Evolutionary conservation across 108 stramenopile genomes (phyloP).

Genomic region (Nannochloropsis salina): DNA sequence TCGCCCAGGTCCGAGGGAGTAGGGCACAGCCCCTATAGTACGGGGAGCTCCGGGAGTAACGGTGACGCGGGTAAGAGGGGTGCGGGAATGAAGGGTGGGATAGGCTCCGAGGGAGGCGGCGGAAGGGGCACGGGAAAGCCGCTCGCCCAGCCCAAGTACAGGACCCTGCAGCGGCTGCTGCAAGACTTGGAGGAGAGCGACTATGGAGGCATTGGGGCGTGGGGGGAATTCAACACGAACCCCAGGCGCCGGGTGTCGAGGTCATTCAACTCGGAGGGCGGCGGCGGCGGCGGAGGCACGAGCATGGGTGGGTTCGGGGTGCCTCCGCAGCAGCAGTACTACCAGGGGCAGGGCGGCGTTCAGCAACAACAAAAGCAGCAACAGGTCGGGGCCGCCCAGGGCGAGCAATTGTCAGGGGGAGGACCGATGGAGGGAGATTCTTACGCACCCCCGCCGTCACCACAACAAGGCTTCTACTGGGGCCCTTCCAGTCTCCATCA

Average conservation of each 20-base stretch:
- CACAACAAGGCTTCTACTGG: background rate
- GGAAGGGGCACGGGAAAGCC: background rate
- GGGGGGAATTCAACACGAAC: background rate
- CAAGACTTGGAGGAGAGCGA: slow-evolving; percentile 15
- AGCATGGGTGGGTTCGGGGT: background rate
- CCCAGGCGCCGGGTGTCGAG: background rate
- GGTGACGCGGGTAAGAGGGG: background rate
- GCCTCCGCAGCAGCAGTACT: background rate
- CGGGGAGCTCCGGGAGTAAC: background rate
- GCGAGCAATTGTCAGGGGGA: background rate
- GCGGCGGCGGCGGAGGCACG: background rate
- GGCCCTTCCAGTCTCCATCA: background rate
- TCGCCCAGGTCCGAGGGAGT: background rate
- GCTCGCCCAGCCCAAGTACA: background rate
- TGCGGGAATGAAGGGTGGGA: no score
- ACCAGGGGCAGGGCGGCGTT: background rate
- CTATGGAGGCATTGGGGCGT: background rate
- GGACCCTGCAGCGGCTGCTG: slow-evolving; percentile 3
- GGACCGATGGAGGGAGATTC: background rate
- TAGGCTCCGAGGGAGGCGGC: background rate
- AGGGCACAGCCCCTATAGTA: background rate
- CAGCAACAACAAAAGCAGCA: background rate
- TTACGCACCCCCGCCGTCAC: background rate
- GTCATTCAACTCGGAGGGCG: background rate
- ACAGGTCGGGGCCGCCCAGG: background rate